Percentiles rank a stretch among this genome's conserved stretches.
These are phyloP conservation scores for Nemania diffusa DNA, from an alignment of 2,329 filamentous ascomycete species.

Conservation along the genomic window DNA sequence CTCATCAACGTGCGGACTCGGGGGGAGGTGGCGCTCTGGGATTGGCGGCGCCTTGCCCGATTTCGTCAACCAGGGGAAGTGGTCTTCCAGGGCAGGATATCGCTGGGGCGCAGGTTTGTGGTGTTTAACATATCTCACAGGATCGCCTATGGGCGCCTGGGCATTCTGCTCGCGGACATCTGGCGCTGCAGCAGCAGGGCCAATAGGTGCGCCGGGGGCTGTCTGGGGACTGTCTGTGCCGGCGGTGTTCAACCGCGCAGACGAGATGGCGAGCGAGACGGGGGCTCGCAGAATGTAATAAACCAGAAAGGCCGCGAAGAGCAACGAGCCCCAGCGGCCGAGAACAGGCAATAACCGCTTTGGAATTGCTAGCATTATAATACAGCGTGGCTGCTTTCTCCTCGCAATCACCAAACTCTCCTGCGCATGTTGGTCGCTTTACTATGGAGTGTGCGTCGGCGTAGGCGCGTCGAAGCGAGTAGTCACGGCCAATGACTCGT, in stretches of 20 bases:
- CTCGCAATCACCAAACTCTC: conserved; percentile 35
- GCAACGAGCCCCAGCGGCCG: conserved; percentile 47
- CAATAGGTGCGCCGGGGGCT: conserved; percentile 2
- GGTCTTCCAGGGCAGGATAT: conserved; percentile 50
- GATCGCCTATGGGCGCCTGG: conserved; percentile 36
- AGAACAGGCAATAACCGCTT: conserved; percentile 47
- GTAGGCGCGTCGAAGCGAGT: conserved; percentile 30
- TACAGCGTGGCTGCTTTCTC: conserved; percentile 42
- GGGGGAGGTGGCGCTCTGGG: conserved; percentile 50
- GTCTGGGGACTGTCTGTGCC: conserved; percentile 20
- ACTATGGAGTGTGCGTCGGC: conserved; percentile 9
- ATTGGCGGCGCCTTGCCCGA: conserved; percentile 46
- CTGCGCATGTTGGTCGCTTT: conserved; percentile 44
- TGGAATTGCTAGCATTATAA: conserved; percentile 45
- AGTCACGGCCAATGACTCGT: not conserved
- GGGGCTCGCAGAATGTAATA: conserved; percentile 48
- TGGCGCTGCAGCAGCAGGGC: conserved; percentile 38
- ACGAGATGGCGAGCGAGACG: conserved; percentile 37
- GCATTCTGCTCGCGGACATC: conserved; percentile 39
- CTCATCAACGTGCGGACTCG: conserved; percentile 50
- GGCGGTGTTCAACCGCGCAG: conserved; percentile 23
- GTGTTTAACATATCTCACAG: conserved; percentile 41
- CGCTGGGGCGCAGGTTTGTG: conserved; percentile 49
- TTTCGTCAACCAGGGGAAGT: conserved; percentile 52
- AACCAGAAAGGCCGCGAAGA: conserved; percentile 48